Base-by-base conservation (phyloP, 2,329 filamentous ascomycete genomes). In the Fusarium piperis region DNA sequence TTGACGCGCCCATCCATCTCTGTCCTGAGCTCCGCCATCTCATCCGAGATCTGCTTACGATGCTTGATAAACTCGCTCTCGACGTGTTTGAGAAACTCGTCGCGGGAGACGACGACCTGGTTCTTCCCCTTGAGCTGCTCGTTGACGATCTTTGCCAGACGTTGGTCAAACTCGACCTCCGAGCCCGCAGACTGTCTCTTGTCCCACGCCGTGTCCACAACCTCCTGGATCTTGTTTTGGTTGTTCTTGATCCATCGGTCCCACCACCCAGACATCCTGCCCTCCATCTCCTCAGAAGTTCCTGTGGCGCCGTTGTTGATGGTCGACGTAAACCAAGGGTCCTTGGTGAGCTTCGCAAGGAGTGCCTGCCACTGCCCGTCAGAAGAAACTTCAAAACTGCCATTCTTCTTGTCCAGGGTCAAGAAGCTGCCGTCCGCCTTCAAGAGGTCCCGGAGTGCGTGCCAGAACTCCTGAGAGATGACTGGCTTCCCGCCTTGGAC, bases 401-500 rank as follows among this genome's bases (percentile, higher is more conserved):
- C 75, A 3, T 79, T 76, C 4, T 79, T 77, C 32, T 82, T 81
- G 36, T 87, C 81, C 4, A 88, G 73, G 4, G 81, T 85, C 38
- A 89, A 76, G 39, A 89, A 82, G 32, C 81, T 79, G 2, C 81
- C 81, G 46, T 88, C 87, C 2, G 81, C 78, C 20, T 81, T 81
- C 53, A 92, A 86, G 63, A 86, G 83, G 59, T 87, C 85, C 26
- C 85, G 83, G 10, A 94, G 78, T 0, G 91, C 91, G 62, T 88
- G 83, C 87, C 89, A 94, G 66, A 94, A 92, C 3, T 89, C 85
- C 26, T 88, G 83, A 0, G 87, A 81, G 16, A 93, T 86, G 23
- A 87, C 80, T 0, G 83, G 79, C 11, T 86, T 84, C 15, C 90
- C 91, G 32, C 87, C 79, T 35, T 82, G 79, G 9, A 85, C 83